Percentiles rank a stretch among this genome's conserved stretches.
These are phyloP conservation scores for Alternaria sp. DNA, from an alignment of 2,329 filamentous ascomycete genomes.

Conservation along the genomic window DNA sequence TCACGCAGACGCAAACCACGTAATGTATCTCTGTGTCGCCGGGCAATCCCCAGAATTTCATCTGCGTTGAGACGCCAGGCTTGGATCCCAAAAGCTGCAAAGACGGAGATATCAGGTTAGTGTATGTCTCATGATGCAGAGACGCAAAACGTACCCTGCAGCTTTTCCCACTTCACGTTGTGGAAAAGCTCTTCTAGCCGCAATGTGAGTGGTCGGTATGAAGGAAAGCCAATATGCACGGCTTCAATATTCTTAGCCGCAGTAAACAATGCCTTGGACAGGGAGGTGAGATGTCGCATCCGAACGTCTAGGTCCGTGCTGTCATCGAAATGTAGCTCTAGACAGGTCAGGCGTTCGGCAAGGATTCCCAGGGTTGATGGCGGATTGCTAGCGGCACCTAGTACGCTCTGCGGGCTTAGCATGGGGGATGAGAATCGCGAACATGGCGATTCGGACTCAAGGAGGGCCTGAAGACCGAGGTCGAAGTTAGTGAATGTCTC, in stretches of 20 bases:
- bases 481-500: not conserved
- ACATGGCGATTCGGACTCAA: slow-evolving; percentile 62
- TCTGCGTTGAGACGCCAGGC: slow-evolving; percentile 66
- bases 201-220: slow-evolving; percentile 62
- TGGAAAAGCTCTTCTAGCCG: slow-evolving; percentile 69
- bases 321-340: slow-evolving; percentile 70
- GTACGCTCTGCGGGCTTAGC: slow-evolving; percentile 65
- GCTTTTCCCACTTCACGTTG: slow-evolving; percentile 64
- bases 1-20: slow-evolving; percentile 66
- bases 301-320: slow-evolving; percentile 62
- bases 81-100: slow-evolving; percentile 66
- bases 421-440: slow-evolving; percentile 68
- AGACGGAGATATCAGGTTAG: not conserved
- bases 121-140: not conserved
- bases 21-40: slow-evolving; percentile 63
- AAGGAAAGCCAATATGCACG: slow-evolving; percentile 69
- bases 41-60: slow-evolving; percentile 65
- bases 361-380: slow-evolving; percentile 58
- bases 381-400: slow-evolving; percentile 57
- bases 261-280: slow-evolving; percentile 65
- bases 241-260: slow-evolving; percentile 66
- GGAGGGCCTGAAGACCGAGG: slow-evolving; percentile 47
- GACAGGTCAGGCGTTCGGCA: slow-evolving; percentile 64
- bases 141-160: slow-evolving; percentile 48
- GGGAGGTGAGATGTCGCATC: slow-evolving; percentile 63